These are phyloP conservation scores for Lecanicillium sp. DNA, from an alignment of 2,329 filamentous ascomycete genomes.

Conservation along the genomic window DNA sequence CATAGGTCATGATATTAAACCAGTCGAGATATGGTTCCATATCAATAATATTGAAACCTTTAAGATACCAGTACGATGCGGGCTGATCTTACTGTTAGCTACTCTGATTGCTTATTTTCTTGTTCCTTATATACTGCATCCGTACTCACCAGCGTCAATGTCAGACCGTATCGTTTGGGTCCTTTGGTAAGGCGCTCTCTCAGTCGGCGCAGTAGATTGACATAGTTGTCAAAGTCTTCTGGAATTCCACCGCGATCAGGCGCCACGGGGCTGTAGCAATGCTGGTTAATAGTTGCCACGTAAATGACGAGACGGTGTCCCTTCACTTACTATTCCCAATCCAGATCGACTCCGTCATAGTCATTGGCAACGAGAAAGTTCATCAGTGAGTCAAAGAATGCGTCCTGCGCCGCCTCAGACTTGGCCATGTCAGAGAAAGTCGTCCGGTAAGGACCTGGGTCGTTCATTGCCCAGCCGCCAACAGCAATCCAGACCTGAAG, in stretches of 20 bases:
- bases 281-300: constrained; percentile 24
- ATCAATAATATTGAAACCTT: constrained; percentile 18
- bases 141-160: constrained; percentile 17
- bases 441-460: constrained; percentile 20
- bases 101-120: too few relatives aligned
- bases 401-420: constrained; percentile 15
- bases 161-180: too few relatives aligned
- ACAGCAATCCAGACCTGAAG: constrained; percentile 24
- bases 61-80: constrained; percentile 19
- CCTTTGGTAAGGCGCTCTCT: too few relatives aligned
- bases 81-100: too few relatives aligned
- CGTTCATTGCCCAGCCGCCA: constrained; percentile 30
- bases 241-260: constrained; percentile 13
- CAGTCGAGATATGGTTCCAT: constrained; percentile 21
- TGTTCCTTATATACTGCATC: too few relatives aligned
- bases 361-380: constrained; percentile 8
- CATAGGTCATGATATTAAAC: constrained; percentile 35
- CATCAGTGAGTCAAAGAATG: constrained; percentile 26
- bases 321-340: constrained; percentile 9
- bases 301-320: constrained; percentile 16
- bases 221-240: constrained; percentile 16
- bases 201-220: too few relatives aligned
- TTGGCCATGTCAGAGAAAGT: constrained; percentile 24
- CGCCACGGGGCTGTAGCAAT: constrained; percentile 11
- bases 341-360: constrained; percentile 15